A percentile compares a stretch with the other conserved stretches of the same genome.
Conservation (phyloP, 331 rosid species). For the Saraca asoca region DNA sequence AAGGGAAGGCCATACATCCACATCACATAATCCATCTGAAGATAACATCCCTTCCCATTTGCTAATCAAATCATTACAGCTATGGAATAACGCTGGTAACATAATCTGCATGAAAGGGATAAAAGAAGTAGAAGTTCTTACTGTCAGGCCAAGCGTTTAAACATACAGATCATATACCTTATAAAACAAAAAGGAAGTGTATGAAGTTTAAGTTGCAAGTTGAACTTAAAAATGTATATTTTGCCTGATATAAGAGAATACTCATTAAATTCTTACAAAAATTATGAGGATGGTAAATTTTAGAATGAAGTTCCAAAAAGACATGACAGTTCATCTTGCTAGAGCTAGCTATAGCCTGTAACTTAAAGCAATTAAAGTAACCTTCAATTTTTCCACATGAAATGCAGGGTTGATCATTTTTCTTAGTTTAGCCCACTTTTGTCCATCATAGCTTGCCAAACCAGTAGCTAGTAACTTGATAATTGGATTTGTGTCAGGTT, state of each 20-base stretch:
- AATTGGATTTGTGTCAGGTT: no score
- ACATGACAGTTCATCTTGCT: background rate
- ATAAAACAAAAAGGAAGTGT: no score
- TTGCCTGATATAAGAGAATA: no score
- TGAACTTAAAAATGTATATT: no score
- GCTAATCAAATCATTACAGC: background rate
- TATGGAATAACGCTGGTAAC: background rate
- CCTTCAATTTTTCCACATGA: background rate
- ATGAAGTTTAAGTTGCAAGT: no score
- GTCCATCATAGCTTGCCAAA: background rate
- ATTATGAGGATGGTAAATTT: no score
- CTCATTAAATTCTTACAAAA: no score
- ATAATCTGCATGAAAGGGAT: background rate
- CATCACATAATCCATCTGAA: constrained; percentile 20
- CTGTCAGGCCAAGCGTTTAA: no score
- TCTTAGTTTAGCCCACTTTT: background rate
- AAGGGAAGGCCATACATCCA: constrained; percentile 46
- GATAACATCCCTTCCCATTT: background rate
- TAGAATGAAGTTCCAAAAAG: background rate
- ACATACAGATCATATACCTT: no score
- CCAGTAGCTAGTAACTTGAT: background rate
- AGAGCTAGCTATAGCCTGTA: background rate
- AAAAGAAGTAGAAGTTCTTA: no score
- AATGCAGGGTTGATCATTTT: background rate
- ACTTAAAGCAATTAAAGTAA: background rate